Conservation (phyloP, 495 filamentous ascomycete species). For the Daldinia loculata region DNA sequence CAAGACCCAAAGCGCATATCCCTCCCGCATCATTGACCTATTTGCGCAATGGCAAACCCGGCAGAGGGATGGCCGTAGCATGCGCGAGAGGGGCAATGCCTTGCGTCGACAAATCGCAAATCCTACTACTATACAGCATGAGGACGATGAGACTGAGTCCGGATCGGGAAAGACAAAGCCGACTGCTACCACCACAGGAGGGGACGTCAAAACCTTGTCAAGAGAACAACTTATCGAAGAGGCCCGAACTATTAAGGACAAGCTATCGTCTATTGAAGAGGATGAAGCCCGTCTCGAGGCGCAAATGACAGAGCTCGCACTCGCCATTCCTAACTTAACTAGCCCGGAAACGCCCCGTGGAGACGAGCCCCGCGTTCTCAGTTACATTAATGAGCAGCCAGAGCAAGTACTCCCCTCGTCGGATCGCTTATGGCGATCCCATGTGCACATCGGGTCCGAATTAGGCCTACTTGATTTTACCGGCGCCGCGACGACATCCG, state of each 20-base stretch:
- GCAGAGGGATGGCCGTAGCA: constrained; percentile 61
- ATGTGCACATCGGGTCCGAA: constrained; percentile 83
- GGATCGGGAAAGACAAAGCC: background rate
- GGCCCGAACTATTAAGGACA: constrained; percentile 72
- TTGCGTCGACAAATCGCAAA: constrained; percentile 59
- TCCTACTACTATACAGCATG: constrained; percentile 50
- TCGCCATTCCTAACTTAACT: constrained; percentile 87
- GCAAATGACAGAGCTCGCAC: constrained; percentile 77
- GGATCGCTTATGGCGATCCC: constrained; percentile 66
- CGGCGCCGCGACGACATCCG: constrained; percentile 76
- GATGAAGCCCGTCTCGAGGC: constrained; percentile 66
- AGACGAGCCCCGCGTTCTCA: constrained; percentile 59
- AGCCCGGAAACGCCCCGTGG: constrained; percentile 78
- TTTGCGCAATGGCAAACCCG: constrained; percentile 70
- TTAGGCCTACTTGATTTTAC: constrained; percentile 87
- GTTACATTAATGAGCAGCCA: constrained; percentile 80
- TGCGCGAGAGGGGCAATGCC: constrained; percentile 67
- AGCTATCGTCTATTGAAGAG: constrained; percentile 66
- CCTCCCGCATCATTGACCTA: constrained; percentile 73
- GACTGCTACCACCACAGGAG: background rate
- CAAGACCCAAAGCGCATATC: constrained; percentile 67
- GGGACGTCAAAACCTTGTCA: constrained; percentile 41
- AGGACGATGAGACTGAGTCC: constrained; percentile 45
- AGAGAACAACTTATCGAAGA: constrained; percentile 66
- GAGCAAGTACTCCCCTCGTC: constrained; percentile 60